Evolutionary conservation across 257 asterid species (phyloP).

Genomic region (Verbascum thapsus): DNA sequence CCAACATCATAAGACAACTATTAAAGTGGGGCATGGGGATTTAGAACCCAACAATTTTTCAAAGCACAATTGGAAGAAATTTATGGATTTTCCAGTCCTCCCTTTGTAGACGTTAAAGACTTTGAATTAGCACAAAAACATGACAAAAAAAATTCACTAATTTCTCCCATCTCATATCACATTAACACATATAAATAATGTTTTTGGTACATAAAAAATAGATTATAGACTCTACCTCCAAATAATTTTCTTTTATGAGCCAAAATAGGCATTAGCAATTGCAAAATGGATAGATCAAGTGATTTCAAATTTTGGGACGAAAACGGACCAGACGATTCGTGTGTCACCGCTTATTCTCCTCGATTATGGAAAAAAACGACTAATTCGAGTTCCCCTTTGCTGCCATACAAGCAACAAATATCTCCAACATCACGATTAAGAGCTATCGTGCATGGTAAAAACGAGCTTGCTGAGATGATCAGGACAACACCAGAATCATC

Average conservation of each 20-base stretch:
- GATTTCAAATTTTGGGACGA: conserved; percentile 50
- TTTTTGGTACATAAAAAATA: no score
- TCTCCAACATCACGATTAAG: conserved; percentile 34
- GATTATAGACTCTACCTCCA: no score
- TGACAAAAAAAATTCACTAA: conserved; percentile 14
- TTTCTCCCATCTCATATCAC: not conserved
- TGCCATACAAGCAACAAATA: conserved; percentile 33
- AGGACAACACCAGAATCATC: conserved; percentile 56
- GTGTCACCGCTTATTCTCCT: conserved; percentile 35
- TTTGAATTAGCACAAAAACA: conserved; percentile 32
- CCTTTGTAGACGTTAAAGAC: conserved; percentile 42
- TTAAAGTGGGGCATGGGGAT: no score
- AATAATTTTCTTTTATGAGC: no score
- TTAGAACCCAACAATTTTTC: not conserved
- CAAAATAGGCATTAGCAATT: not conserved
- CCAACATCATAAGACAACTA: no score
- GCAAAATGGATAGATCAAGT: conserved; percentile 34
- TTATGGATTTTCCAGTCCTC: conserved; percentile 12
- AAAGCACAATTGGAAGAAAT: conserved; percentile 21
- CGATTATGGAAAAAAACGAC: conserved; percentile 35
- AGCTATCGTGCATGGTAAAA: no score
- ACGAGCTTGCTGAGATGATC: conserved; percentile 57
- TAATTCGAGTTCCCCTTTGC: no score
- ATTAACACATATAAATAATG: not conserved
- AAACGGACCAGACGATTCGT: conserved; percentile 27